Percentiles rank a stretch among this genome's conserved stretches.
phyloP scores from a whole-genome alignment of 2,329 filamentous ascomycete genomes.

The Sporothrix variecibatus region DNA sequence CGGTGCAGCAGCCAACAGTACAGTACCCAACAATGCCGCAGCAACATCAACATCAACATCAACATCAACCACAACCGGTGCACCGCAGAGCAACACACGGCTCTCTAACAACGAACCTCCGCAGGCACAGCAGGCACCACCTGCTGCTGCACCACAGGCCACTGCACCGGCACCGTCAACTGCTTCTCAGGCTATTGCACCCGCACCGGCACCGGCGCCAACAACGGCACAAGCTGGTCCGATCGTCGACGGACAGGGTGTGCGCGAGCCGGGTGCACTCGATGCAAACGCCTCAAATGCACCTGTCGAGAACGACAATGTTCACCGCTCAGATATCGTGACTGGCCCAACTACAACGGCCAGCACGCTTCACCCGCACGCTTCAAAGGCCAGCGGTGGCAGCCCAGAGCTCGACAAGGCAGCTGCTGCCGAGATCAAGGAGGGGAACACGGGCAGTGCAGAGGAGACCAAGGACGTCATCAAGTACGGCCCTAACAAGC shows the following conservation, averaged over 20 bases:
- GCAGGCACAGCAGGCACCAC: no score
- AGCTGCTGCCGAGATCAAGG: not conserved
- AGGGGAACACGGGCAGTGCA: not conserved
- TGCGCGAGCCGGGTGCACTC: slow-evolving; percentile 28
- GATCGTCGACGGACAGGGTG: not conserved
- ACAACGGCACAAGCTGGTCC: not conserved
- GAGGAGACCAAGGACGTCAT: not conserved
- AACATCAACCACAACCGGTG: not conserved
- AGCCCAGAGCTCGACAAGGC: not conserved
- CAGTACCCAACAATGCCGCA: not conserved
- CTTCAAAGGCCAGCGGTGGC: not conserved
- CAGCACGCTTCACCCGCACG: slow-evolving; percentile 29
- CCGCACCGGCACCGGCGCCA: not conserved
- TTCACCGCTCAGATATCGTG: slow-evolving; percentile 27
- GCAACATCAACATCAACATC: not conserved
- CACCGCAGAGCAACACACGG: not conserved
- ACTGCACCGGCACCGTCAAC: no score
- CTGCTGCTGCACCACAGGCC: no score
- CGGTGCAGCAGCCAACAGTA: not conserved
- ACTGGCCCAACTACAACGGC: slow-evolving; percentile 34
- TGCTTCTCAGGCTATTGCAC: no score
- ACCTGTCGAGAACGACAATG: slow-evolving; percentile 24
- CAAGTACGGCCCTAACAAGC: slow-evolving; percentile 23
- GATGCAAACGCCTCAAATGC: slow-evolving; percentile 15
- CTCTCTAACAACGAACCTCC: not conserved